Conservation (phyloP, 2,329 filamentous ascomycete species). For the Ramularia endophylla region DNA sequence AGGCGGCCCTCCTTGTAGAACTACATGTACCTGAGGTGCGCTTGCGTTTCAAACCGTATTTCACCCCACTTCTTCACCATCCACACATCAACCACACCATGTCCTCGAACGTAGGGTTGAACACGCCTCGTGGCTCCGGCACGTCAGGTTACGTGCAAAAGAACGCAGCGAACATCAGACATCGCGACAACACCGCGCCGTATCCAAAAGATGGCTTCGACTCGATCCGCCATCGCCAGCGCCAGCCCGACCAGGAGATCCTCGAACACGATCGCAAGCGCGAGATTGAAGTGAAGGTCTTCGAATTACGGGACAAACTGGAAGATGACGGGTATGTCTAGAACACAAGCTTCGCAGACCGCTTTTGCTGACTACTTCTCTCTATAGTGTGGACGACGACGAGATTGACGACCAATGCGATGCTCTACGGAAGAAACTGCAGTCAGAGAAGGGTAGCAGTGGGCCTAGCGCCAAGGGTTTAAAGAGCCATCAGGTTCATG, state of each 20-base stretch:
- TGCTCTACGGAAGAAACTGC: conserved; percentile 58
- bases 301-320: conserved; percentile 82
- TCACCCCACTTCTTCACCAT: not conserved
- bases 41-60: too few species aligned
- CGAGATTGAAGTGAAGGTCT: conserved; percentile 86
- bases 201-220: conserved; percentile 61
- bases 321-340: conserved; percentile 74
- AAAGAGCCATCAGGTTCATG: conserved; percentile 92
- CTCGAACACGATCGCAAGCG: conserved; percentile 90
- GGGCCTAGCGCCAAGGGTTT: conserved; percentile 51
- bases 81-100: conserved; percentile 43
- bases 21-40: too few species aligned
- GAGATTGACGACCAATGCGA: conserved; percentile 78
- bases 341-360: too few species aligned
- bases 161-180: conserved; percentile 82
- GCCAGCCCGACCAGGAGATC: conserved; percentile 86
- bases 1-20: too few species aligned
- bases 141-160: conserved; percentile 97
- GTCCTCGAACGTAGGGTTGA: conserved; percentile 96
- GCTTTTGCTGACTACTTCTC: not conserved
- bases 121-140: conserved; percentile 87
- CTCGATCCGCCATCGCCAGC: conserved; percentile 65
- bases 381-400: conserved; percentile 67
- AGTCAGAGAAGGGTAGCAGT: conserved; percentile 47
- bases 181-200: conserved; percentile 72